Percentiles rank a stretch among this genome's conserved stretches.
Evolutionary conservation across 2,329 filamentous ascomycete genomes (phyloP).

Genomic region (Allantophomopsis lycopodina): DNA sequence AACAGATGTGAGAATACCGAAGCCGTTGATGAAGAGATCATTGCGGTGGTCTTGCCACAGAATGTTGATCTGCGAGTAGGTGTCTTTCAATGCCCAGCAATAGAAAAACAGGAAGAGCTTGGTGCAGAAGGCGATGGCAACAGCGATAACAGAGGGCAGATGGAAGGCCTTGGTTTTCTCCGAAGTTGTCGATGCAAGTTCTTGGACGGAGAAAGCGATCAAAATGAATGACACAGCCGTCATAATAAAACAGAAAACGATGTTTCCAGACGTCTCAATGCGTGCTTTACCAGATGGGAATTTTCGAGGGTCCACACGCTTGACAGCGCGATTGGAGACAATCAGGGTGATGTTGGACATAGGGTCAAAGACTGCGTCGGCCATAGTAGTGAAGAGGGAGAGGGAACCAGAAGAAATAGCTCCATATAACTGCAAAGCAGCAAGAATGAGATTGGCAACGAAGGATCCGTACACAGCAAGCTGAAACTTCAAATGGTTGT

Average conservation of each 20-base stretch:
- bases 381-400: constrained; percentile 95
- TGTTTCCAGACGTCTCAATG: constrained; percentile 91
- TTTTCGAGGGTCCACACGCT: constrained; percentile 68
- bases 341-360: constrained; percentile 81
- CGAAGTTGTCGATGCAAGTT: constrained; percentile 41
- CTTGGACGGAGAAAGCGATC: constrained; percentile 71
- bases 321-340: constrained; percentile 75
- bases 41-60: constrained; percentile 97
- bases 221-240: constrained; percentile 81
- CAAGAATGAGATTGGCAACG: constrained; percentile 66
- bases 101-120: constrained; percentile 80
- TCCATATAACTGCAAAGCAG: constrained; percentile 75
- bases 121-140: constrained; percentile 69
- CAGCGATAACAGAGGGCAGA: constrained; percentile 73
- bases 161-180: constrained; percentile 51
- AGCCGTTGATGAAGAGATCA: constrained; percentile 91
- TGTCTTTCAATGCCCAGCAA: constrained; percentile 82
- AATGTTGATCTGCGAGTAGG: constrained; percentile 83
- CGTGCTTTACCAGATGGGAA: constrained; percentile 90
- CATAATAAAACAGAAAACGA: constrained; percentile 95
- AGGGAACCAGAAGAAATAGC: constrained; percentile 80
- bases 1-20: constrained; percentile 83
- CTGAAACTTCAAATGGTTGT: constrained; percentile 66
- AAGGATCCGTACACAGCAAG: constrained; percentile 55
- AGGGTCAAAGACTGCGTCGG: constrained; percentile 88